These are phyloP conservation scores for Anastatica hierochuntica DNA, from an alignment of 345 rosid species.

Conservation along the genomic window DNA sequence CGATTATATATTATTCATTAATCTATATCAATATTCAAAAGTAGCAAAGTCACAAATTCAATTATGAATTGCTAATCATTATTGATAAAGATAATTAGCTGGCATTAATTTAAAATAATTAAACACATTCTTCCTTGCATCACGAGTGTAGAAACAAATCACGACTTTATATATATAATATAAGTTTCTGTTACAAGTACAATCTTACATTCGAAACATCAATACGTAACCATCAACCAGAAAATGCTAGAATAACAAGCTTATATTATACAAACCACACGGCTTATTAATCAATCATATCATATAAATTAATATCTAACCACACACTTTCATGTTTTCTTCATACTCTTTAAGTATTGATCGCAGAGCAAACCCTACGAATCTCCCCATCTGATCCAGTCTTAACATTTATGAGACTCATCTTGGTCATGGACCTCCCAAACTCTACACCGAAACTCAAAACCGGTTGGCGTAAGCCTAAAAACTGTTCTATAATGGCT, in stretches of 20 bases:
- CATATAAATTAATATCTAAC: not conserved
- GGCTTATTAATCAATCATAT: too few relatives aligned
- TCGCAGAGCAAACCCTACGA: constrained; percentile 35
- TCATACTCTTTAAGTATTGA: constrained; percentile 17
- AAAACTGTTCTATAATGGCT: constrained; percentile 19
- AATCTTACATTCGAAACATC: constrained; percentile 8
- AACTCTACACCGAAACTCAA: constrained; percentile 33
- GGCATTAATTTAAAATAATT: too few relatives aligned
- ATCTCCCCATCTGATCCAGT: constrained; percentile 36
- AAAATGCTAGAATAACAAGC: not conserved
- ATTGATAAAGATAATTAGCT: too few relatives aligned
- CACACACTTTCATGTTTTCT: not conserved
- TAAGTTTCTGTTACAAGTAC: constrained; percentile 10
- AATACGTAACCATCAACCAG: not conserved
- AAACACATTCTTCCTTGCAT: too few relatives aligned
- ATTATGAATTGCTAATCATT: too few relatives aligned
- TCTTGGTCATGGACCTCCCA: constrained; percentile 43
- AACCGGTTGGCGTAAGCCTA: constrained; percentile 19
- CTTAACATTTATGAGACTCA: constrained; percentile 44
- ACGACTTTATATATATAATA: not conserved
- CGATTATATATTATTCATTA: too few relatives aligned
- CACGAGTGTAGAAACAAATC: constrained; percentile 2
- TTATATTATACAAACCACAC: constrained; percentile 1
- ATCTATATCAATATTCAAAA: too few relatives aligned
- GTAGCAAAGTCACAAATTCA: too few relatives aligned